Evolutionary conservation across 352 stramenopile genomes (phyloP).

Genomic region (Elongisporangium anandrum): DNA sequence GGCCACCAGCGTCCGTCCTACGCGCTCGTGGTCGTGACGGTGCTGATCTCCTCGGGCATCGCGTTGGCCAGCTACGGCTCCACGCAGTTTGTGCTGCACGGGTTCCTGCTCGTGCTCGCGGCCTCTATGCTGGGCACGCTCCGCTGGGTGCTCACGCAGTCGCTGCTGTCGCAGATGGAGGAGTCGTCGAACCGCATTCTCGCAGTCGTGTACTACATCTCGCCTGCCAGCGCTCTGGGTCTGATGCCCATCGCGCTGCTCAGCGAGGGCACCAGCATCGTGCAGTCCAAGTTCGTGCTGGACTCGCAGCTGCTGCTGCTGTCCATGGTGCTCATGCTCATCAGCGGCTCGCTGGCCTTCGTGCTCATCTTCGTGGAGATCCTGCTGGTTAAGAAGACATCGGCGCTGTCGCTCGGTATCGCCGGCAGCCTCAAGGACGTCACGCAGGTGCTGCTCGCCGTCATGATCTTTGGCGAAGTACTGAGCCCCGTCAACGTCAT

Average conservation of each 20-base stretch:
- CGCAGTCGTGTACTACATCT: constrained; percentile 82
- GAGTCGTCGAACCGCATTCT: constrained; percentile 59
- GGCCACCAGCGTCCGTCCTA: constrained; percentile 63
- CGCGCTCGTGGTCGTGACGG: constrained; percentile 44
- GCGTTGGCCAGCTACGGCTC: constrained; percentile 69
- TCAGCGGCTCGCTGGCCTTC: constrained; percentile 66
- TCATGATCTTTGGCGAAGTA: constrained; percentile 71
- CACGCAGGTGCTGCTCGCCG: constrained; percentile 69
- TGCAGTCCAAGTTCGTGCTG: constrained; percentile 52
- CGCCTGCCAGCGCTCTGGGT: constrained; percentile 59
- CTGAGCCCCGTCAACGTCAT: constrained; percentile 59
- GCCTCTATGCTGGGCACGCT: constrained; percentile 72
- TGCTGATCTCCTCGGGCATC: constrained; percentile 70
- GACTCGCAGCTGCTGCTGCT: constrained; percentile 41
- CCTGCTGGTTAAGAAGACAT: constrained; percentile 77
- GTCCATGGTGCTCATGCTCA: constrained; percentile 59
- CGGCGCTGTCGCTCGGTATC: constrained; percentile 72
- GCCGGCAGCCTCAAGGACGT: constrained; percentile 81
- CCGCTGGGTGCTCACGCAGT: constrained; percentile 83
- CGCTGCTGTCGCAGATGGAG: constrained; percentile 62
- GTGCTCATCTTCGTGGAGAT: constrained; percentile 83
- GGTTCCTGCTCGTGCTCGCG: constrained; percentile 66
- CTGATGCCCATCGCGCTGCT: constrained; percentile 65
- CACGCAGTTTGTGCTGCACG: constrained; percentile 65
- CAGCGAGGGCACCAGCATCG: constrained; percentile 41